Evolutionary conservation across 2,329 filamentous ascomycete species (phyloP), one percentile per base, ranked within the genome.

Genomic region (Rhinocladiella similis): DNA sequence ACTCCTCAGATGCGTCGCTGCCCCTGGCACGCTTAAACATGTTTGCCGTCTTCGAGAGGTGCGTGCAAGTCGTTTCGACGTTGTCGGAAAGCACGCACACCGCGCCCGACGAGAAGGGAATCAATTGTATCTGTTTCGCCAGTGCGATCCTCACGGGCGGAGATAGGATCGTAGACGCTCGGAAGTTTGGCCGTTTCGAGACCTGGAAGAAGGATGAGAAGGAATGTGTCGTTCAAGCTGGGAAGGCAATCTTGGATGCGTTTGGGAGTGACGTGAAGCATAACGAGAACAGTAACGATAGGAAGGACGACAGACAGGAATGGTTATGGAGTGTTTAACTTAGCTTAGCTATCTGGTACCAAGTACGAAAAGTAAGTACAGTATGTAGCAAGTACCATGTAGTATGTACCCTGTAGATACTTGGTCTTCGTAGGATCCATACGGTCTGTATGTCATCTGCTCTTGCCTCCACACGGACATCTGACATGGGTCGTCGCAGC

Each of bases 61-160:
- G 64, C 48, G 59, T 63, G 9, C 47, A 46, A 1, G 63, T 69
- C n/a, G 54, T 69, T 18, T 54, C 54, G 10, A 57, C 47, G 5
- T 52, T 69, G 14, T 67, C 65, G 13, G 61, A 68, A 45, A 53
- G 53, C 29, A 64, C 60, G 29, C 67, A 69, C 46, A 58, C 53
- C 33, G 53, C 49, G 3, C 39, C 59, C 7, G 47, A 57, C 9
- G 47, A 59, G 22, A 51, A 53, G 20, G 64, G 63, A 12, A 63
- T 63, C 35, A 61, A 63, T 38, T 69, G 66, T 54, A 60, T 68
- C 25, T 69, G 65, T 48, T 69, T 65, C 43, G 60, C 56, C 3
- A 63, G 62, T 20, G 54, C 56, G 2, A 55, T 69, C 14, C 50
- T 69, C 20, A 47, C 50, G 18, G 63, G 54, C 27, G 64, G 63